Conservation (phyloP, 2,329 filamentous ascomycete species). For the Macrophomina phaseolina region DNA sequence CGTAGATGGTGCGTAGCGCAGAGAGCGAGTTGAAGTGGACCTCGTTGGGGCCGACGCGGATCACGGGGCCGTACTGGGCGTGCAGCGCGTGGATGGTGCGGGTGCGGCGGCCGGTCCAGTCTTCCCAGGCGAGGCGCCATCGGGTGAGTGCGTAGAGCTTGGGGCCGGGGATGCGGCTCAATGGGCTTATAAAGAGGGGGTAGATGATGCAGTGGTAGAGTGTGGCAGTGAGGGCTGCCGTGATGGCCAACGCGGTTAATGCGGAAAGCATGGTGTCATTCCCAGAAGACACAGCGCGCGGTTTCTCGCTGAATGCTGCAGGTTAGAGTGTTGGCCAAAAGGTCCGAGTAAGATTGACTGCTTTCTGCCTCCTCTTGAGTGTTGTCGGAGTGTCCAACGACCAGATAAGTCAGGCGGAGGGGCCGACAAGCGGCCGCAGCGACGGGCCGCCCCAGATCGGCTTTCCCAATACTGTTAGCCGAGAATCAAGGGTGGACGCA, state of each 20-base stretch:
- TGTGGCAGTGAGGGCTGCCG: neutral
- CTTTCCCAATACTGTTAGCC: slow-evolving; percentile 8
- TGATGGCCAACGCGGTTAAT: neutral
- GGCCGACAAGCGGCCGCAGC: neutral
- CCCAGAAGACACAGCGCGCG: no score
- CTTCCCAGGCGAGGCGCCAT: slow-evolving; percentile 55
- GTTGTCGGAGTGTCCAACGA: neutral
- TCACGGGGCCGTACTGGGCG: slow-evolving; percentile 51
- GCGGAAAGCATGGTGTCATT: neutral
- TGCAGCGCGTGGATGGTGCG: slow-evolving; percentile 52
- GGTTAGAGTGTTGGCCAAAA: neutral
- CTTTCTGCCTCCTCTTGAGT: neutral
- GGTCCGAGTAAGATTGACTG: neutral
- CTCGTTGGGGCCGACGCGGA: slow-evolving; percentile 57
- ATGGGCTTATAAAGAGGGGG: neutral
- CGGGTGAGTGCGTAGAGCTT: slow-evolving; percentile 50
- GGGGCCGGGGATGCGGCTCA: slow-evolving; percentile 43
- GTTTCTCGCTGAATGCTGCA: neutral
- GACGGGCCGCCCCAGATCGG: slow-evolving; percentile 7
- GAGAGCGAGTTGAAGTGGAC: slow-evolving; percentile 52
- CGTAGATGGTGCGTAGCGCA: slow-evolving; percentile 61
- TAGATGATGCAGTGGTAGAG: neutral
- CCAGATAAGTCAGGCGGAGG: slow-evolving; percentile 1
- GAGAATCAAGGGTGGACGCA: neutral
- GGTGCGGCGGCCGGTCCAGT: slow-evolving; percentile 52